Evolutionary conservation across 1,284 basidiomycete genomes (phyloP).

Genomic region (Sparassis latifolia): DNA sequence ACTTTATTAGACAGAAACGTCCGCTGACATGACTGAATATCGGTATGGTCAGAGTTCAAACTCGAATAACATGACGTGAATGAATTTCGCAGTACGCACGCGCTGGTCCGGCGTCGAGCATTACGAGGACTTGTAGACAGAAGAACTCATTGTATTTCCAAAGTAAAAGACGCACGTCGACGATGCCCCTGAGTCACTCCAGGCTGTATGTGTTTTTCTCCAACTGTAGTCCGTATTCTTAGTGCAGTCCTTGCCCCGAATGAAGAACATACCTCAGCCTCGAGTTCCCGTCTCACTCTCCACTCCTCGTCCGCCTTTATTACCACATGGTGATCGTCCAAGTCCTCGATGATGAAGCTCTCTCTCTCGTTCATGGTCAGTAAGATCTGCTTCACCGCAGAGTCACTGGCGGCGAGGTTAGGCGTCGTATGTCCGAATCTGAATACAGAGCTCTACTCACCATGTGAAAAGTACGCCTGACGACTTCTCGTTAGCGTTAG

Average conservation of each 20-base stretch:
- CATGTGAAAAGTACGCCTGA: slow-evolving; percentile 70
- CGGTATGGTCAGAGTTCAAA: neutral
- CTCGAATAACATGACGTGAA: neutral
- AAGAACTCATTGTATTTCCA: no score
- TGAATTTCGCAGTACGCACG: no score
- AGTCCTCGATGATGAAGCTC: slow-evolving; percentile 80
- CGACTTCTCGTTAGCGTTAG: slow-evolving; percentile 5
- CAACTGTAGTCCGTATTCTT: slow-evolving; percentile 22
- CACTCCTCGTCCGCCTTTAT: slow-evolving; percentile 80
- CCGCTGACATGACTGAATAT: neutral
- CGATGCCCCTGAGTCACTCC: slow-evolving; percentile 8
- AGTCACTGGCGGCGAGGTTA: slow-evolving; percentile 51
- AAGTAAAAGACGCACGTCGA: no score
- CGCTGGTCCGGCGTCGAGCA: no score
- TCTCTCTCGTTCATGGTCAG: slow-evolving; percentile 75
- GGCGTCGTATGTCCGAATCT: neutral
- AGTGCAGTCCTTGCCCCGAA: neutral
- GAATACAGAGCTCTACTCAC: slow-evolving; percentile 33
- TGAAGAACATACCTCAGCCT: slow-evolving; percentile 56
- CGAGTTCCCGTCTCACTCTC: slow-evolving; percentile 63
- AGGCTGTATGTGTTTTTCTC: slow-evolving; percentile 44
- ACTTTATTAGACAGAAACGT: neutral
- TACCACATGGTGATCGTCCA: slow-evolving; percentile 81
- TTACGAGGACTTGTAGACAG: no score
- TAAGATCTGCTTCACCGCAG: slow-evolving; percentile 87